Evolutionary conservation across 139 green algal species (phyloP), one percentile per base, ranked within the genome.

Genomic region (Chlamydomonas sp.): DNA sequence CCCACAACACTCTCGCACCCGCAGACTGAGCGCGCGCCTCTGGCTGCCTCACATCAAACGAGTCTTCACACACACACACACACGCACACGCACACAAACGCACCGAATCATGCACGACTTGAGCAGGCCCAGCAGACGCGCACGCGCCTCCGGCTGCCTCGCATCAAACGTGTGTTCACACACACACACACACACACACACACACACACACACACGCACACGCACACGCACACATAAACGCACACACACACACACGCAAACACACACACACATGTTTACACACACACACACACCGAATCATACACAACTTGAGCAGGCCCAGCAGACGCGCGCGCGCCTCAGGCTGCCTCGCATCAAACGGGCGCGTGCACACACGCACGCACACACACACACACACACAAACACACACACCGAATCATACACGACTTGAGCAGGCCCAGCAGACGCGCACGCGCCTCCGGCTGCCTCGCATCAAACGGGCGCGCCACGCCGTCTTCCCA

Each of bases 201-300:
- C 22, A 43, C 26, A 38, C 28, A 5, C 48, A 22, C 35, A 22
- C 29, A 16, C 54, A 8, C n/a, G 13, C 54, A 35, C 10, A 67
- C 73, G 90, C 73, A 48, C 96, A 91, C 86, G 96, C 92, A 69
- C 69, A 68, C 20, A n/a, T n/a, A n/a, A n/a, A n/a, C n/a, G n/a
- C n/a, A 16, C 28, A 47, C 20, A 24, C 5, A 8, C 34, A 68
- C 10, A 67, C n/a, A 26, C 33, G 68, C 50, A 49, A 60, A n/a
- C 59, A 48, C 22, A 35, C 37, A 61, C 24, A 34, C 28, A 48
- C 39, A 26, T 38, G 30, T 30, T 59, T 22, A 5, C 48, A 22
- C 35, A 22, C 29, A 16, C 54, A 8, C n/a, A 34, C 54, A 35
- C 10, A 67, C 73, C 91, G 73, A 48, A 96, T 92, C 86, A 97